These are phyloP conservation scores for Verticillium dahliae DNA, from an alignment of 2,329 filamentous ascomycete species.

Conservation along the genomic window DNA sequence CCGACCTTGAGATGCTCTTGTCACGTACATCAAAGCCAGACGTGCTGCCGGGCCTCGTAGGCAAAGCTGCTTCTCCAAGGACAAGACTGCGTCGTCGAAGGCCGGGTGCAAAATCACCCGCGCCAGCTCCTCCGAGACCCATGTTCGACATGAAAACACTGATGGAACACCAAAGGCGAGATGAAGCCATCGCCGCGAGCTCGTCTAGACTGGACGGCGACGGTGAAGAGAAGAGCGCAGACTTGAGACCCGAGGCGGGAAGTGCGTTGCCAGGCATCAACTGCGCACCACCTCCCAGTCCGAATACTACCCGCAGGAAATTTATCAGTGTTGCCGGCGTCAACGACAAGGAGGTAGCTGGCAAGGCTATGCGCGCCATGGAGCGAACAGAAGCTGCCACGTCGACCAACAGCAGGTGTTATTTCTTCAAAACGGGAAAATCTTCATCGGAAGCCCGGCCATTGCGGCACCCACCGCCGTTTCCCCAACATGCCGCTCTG, in stretches of 20 bases:
- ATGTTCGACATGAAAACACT: constrained; percentile 59
- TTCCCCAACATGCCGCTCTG: constrained; percentile 28
- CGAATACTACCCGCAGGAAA: constrained; percentile 9
- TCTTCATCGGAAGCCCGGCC: constrained; percentile 11
- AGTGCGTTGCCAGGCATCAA: not conserved
- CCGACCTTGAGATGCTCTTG: constrained; percentile 29
- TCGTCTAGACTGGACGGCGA: constrained; percentile 34
- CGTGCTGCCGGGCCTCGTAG: constrained; percentile 9
- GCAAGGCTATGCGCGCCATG: constrained; percentile 40
- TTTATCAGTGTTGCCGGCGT: constrained; percentile 15
- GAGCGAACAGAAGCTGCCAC: constrained; percentile 38
- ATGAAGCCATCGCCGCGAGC: constrained; percentile 53
- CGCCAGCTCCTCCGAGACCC: constrained; percentile 47
- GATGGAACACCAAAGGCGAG: constrained; percentile 49
- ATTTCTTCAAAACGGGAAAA: constrained; percentile 40
- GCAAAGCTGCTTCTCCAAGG: constrained; percentile 36
- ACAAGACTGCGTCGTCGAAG: constrained; percentile 8
- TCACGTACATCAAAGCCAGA: constrained; percentile 10
- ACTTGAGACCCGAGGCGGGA: not conserved
- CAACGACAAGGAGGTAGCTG: constrained; percentile 32
- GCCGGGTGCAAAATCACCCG: constrained; percentile 30
- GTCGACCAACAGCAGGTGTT: constrained; percentile 29
- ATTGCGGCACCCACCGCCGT: constrained; percentile 15
- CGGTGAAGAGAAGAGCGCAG: constrained; percentile 11
- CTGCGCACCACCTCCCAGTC: not conserved